Base-by-base conservation (phyloP, 2,329 filamentous ascomycete genomes). In the Ilyonectria sp. region DNA sequence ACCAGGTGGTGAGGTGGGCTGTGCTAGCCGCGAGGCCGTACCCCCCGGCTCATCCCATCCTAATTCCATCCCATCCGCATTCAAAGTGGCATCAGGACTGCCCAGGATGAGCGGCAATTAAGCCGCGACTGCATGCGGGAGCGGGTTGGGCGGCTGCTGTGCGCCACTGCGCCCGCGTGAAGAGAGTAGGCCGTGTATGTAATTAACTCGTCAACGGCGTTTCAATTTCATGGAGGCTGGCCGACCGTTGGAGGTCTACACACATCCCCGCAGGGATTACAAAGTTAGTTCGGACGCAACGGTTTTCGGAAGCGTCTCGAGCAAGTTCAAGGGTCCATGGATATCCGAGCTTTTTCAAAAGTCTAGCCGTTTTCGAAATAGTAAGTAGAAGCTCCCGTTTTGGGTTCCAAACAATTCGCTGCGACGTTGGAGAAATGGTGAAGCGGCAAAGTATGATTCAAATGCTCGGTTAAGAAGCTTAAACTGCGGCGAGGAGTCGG, bases 81-180 rank as follows among this genome's bases (percentile, higher is more conserved):
- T 55, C 56, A 40, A 63, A 55, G 63, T 71, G 71, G 70, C 70
- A 63, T 65, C 68, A 75, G 58, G 9, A 43, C 35, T 11, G 63
- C 44, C 69, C 54, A 67, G 63, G 63, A 55, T 71, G 60, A 59
- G 71, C 71, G 71, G 68, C 65, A 67, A 65, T 69, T 70, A 70
- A 66, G 60, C 57, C 63, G 53, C 56, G 61, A 69, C 69, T 52
- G 63, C 47, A 63, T 62, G 63, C 64, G 55, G 52, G 57, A 52
- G 49, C 58, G 68, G 59, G 37, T 61, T 69, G 40, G 63, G 64
- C 56, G 64, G 58, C 66, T 56, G 53, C 33, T 46, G 53, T 35
- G 37, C 60, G 21, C 21, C 21, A 21, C 21, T 21, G 21, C 21
- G 55, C 47, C 59, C 21, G 64, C 47, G 60, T 58, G 54, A 59